Conservation (phyloP, 768 basidiomycete genomes). For the Rhizopogon vulgaris region DNA sequence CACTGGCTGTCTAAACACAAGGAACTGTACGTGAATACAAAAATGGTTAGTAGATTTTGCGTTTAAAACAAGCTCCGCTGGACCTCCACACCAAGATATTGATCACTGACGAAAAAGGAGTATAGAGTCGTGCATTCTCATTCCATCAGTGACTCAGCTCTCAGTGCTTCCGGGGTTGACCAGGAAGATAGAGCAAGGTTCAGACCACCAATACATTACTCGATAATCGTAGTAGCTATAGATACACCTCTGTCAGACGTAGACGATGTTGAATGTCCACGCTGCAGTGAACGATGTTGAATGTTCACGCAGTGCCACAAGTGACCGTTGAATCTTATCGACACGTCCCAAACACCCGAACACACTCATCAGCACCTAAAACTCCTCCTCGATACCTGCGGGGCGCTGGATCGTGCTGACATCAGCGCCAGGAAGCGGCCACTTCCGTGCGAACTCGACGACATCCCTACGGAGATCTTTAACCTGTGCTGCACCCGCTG, state of each 20-base stretch:
- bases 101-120: too few species aligned
- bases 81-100: too few species aligned
- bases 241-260: constrained; percentile 21
- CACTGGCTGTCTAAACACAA: too few species aligned
- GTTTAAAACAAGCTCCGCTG: too few species aligned
- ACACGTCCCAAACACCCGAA: background rate
- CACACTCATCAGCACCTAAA: constrained; percentile 11
- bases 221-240: constrained; percentile 6
- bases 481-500: constrained; percentile 66
- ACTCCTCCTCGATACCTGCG: constrained; percentile 56
- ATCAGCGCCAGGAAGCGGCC: constrained; percentile 90
- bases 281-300: constrained; percentile 12
- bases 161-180: too few species aligned
- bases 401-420: constrained; percentile 44
- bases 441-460: constrained; percentile 69
- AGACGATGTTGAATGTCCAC: constrained; percentile 30
- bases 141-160: too few species aligned
- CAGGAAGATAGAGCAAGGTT: background rate
- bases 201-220: background rate
- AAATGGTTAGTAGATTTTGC: too few species aligned
- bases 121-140: too few species aligned
- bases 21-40: too few species aligned
- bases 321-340: constrained; percentile 53
- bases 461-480: constrained; percentile 77
- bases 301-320: constrained; percentile 14